Evolutionary conservation across 192 early-diverging fungal species (phyloP).

Genomic region (Cetraspora pellucida): DNA sequence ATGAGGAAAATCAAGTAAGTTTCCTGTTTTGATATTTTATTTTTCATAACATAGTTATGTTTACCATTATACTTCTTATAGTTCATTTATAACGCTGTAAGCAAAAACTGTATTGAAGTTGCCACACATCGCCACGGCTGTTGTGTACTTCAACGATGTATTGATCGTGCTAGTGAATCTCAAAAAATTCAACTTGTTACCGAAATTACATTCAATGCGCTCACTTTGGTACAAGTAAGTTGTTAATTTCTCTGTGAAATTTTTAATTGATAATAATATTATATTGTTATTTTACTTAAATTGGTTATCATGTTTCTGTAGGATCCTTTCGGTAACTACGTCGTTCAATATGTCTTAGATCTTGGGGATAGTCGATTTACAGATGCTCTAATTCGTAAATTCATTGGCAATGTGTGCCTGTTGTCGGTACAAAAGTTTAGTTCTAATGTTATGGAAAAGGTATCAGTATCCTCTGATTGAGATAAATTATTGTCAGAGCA

Average conservation of each 20-base stretch:
- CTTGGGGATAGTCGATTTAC: constrained; percentile 67
- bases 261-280: not conserved
- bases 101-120: constrained; percentile 74
- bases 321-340: constrained; percentile 92
- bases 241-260: not conserved
- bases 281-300: not conserved
- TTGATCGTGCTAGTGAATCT: constrained; percentile 73
- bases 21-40: not conserved
- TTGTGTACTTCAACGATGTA: constrained; percentile 89
- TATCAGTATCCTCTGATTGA: constrained; percentile 29
- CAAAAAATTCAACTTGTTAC: constrained; percentile 78
- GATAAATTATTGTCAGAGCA: not conserved
- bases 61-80: constrained; percentile 33
- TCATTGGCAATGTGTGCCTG: constrained; percentile 73
- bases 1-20: constrained; percentile 66
- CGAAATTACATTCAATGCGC: constrained; percentile 72
- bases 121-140: constrained; percentile 92
- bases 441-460: constrained; percentile 93
- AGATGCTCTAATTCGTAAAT: constrained; percentile 70
- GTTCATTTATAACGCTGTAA: constrained; percentile 86
- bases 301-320: not conserved
- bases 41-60: not conserved
- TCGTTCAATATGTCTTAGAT: constrained; percentile 90
- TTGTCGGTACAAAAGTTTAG: constrained; percentile 90
- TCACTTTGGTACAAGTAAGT: constrained; percentile 69